Evolutionary conservation across 176 grass and related monocot species (phyloP).

Genomic region (Panicum miliaceum): DNA sequence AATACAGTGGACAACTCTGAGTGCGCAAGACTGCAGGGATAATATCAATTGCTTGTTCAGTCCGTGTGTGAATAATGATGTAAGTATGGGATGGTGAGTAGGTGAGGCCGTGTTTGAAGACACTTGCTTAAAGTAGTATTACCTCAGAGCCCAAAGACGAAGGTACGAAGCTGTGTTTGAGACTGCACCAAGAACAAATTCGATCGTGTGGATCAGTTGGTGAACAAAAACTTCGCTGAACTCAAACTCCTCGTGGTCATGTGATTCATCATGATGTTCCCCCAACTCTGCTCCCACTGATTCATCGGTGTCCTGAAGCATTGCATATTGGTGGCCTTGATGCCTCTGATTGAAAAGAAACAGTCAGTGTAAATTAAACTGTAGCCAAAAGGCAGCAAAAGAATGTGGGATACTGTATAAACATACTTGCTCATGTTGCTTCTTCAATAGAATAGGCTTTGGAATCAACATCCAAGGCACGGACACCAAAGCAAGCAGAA

Average conservation of each 20-base stretch:
- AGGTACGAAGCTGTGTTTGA: slow-evolving; percentile 98
- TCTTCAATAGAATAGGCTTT: slow-evolving; percentile 86
- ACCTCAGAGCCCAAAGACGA: slow-evolving; percentile 98
- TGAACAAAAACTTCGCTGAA: slow-evolving; percentile 95
- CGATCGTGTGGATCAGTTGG: slow-evolving; percentile 94
- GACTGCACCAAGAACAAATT: slow-evolving; percentile 96
- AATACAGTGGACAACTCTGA: slow-evolving; percentile 90
- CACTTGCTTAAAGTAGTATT: slow-evolving; percentile 13
- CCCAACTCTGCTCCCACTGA: slow-evolving; percentile 64
- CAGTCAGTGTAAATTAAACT: slow-evolving; percentile 47
- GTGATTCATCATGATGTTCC: slow-evolving; percentile 56
- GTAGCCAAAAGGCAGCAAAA: slow-evolving; percentile 22
- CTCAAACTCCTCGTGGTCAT: slow-evolving; percentile 84
- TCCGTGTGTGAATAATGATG: neutral
- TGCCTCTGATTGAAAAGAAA: slow-evolving; percentile 66
- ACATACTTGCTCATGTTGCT: slow-evolving; percentile 72
- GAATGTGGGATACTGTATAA: slow-evolving; percentile 8
- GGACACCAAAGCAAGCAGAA: slow-evolving; percentile 77
- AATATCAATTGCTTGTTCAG: slow-evolving; percentile 32
- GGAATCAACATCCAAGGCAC: slow-evolving; percentile 98
- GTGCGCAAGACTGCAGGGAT: slow-evolving; percentile 80
- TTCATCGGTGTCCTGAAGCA: slow-evolving; percentile 67
- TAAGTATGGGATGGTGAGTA: neutral
- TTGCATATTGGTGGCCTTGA: slow-evolving; percentile 68
- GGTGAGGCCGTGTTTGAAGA: neutral